Evolutionary conservation across 352 stramenopile genomes (phyloP).

Genomic region (Phytophthora ramorum): DNA sequence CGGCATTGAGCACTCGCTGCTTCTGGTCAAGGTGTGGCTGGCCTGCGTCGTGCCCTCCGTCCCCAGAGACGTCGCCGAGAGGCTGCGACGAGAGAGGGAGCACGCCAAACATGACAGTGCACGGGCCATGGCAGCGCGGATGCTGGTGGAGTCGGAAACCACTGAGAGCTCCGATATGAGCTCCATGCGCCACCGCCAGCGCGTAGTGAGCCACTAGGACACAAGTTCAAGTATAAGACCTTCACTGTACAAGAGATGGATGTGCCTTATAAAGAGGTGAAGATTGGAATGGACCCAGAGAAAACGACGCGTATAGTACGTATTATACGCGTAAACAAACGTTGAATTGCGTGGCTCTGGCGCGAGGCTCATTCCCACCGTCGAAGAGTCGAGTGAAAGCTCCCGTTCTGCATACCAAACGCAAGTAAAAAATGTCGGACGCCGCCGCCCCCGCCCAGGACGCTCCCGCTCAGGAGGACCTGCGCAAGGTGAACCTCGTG

Average conservation of each 20-base stretch:
- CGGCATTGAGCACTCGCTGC: constrained; percentile 68
- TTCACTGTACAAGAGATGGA: constrained; percentile 12
- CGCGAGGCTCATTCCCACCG: neutral
- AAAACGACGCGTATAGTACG: neutral
- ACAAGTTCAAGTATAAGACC: constrained; percentile 21
- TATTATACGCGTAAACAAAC: neutral
- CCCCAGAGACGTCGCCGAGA: constrained; percentile 54
- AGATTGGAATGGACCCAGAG: neutral
- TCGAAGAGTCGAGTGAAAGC: constrained; percentile 22
- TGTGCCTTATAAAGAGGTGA: constrained; percentile 11
- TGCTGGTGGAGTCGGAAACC: constrained; percentile 8
- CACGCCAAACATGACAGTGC: constrained; percentile 77
- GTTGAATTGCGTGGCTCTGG: constrained; percentile 11
- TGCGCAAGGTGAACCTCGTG: constrained; percentile 86
- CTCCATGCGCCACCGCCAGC: constrained; percentile 10
- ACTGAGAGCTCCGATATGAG: constrained; percentile 14
- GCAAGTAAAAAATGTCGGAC: constrained; percentile 63
- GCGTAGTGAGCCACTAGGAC: neutral
- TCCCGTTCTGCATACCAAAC: constrained; percentile 26
- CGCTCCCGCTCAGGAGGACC: constrained; percentile 61
- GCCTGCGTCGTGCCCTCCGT: constrained; percentile 64
- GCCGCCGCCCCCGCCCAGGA: constrained; percentile 47
- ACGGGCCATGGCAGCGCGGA: constrained; percentile 56
- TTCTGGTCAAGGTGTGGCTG: constrained; percentile 75
- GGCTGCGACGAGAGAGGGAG: constrained; percentile 62